These are phyloP conservation scores for Hanseniaspora sp. DNA, from an alignment of 1,139 yeast genomes.

Conservation along the genomic window DNA sequence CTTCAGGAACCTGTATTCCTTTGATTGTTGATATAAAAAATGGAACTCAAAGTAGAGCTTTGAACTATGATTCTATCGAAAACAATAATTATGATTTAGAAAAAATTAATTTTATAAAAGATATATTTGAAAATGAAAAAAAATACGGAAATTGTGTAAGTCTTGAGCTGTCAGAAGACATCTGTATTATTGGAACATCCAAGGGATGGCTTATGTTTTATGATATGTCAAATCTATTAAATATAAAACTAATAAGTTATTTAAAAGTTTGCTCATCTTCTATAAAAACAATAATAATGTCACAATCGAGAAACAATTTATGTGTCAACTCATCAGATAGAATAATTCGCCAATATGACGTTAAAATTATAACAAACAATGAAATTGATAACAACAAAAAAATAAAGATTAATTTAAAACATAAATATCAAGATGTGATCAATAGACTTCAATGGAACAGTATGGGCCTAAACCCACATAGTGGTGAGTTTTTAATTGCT, in stretches of 20 bases:
- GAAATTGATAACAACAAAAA: conserved; percentile 13
- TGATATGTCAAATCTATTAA: conserved; percentile 22
- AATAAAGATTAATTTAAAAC: conserved; percentile 58
- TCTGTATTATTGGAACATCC: conserved; percentile 62
- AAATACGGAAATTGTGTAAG: conserved; percentile 31
- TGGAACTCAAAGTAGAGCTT: conserved; percentile 22
- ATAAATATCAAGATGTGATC: conserved; percentile 82
- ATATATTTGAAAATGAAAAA: conserved; percentile 18
- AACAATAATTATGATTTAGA: conserved; percentile 29
- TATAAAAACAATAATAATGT: conserved; percentile 57
- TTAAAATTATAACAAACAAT: conserved; percentile 26
- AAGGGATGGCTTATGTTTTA: conserved; percentile 65
- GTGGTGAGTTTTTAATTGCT: conserved; percentile 79
- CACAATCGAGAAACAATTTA: conserved; percentile 55
- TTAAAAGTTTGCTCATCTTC: conserved; percentile 54
- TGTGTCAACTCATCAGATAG: conserved; percentile 78
- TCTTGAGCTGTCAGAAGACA: conserved; percentile 31
- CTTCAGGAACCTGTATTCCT: conserved; percentile 40
- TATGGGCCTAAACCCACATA: conserved; percentile 57
- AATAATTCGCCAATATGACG: conserved; percentile 62
- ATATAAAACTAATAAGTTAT: conserved; percentile 36
- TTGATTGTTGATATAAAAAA: conserved; percentile 23
- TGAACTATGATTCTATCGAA: conserved; percentile 16
- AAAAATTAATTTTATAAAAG: conserved; percentile 26
- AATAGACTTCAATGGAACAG: conserved; percentile 84